phyloP scores from a whole-genome alignment of 129 eudicot genomes.

The Artemisia argyi region DNA sequence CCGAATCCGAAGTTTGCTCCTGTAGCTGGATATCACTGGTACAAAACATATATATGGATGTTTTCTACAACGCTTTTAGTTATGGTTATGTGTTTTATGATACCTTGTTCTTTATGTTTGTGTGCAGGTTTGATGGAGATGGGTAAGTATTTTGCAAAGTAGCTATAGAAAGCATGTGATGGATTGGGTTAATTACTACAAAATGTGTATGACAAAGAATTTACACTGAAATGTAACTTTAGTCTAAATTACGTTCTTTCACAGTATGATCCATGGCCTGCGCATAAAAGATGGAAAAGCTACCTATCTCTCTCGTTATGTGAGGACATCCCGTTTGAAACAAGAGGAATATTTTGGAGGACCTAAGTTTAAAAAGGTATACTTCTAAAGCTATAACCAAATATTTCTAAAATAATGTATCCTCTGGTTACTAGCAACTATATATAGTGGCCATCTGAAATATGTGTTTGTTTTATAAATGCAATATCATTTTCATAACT shows the following conservation, averaged over 20 bases:
- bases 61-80: not conserved
- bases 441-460: conserved; percentile 8
- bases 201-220: not conserved
- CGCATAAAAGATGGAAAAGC: conserved; percentile 98
- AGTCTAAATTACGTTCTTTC: conserved; percentile 8
- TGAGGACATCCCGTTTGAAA: conserved; percentile 75
- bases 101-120: conserved; percentile 23
- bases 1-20: conserved; percentile 93
- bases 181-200: not conserved
- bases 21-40: conserved; percentile 98
- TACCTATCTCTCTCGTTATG: conserved; percentile 93
- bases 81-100: not conserved
- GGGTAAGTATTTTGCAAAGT: conserved; percentile 54
- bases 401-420: not conserved
- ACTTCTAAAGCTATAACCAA: conserved; percentile 8
- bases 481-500: too few relatives aligned
- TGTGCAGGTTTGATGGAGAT: conserved; percentile 98
- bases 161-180: conserved; percentile 1
- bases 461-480: not conserved
- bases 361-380: conserved; percentile 88
- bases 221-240: not conserved
- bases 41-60: not conserved
- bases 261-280: conserved; percentile 96
- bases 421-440: not conserved
- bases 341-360: conserved; percentile 91